Conservation (phyloP, 1,139 yeast genomes). For the Oligophagozyma castellii region DNA sequence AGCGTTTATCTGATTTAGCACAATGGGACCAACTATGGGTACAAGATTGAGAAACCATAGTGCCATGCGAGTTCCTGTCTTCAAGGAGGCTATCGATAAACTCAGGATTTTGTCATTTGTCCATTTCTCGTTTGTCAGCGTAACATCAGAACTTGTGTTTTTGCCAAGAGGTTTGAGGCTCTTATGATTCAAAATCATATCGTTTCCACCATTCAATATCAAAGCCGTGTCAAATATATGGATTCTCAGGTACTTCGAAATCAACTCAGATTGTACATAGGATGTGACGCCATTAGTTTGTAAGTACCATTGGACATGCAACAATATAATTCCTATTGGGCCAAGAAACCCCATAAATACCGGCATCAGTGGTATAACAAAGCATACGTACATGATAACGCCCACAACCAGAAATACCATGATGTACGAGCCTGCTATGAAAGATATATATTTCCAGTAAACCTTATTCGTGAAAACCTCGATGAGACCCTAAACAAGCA, state of each 20-base stretch:
- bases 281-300: slow-evolving; percentile 17
- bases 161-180: not conserved
- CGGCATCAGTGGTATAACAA: slow-evolving; percentile 14
- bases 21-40: slow-evolving; percentile 20
- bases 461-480: slow-evolving; percentile 11
- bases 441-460: slow-evolving; percentile 17
- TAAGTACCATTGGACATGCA: slow-evolving; percentile 18
- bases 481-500: slow-evolving; percentile 13
- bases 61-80: not conserved
- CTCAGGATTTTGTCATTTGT: too few species aligned
- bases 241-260: slow-evolving; percentile 13
- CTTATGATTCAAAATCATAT: not conserved
- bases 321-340: slow-evolving; percentile 17
- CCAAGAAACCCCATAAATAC: slow-evolving; percentile 16
- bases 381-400: slow-evolving; percentile 10
- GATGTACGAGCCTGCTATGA: slow-evolving; percentile 13
- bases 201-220: slow-evolving; percentile 6
- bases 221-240: slow-evolving; percentile 19
- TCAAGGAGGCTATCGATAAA: not conserved
- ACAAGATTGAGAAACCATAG: slow-evolving; percentile 3
- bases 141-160: too few species aligned
- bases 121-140: not conserved
- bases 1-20: slow-evolving; percentile 14
- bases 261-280: slow-evolving; percentile 11
- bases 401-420: slow-evolving; percentile 15